Evolutionary conservation across 1,284 basidiomycete species (phyloP).

Genomic region (Austroboletus niveus): DNA sequence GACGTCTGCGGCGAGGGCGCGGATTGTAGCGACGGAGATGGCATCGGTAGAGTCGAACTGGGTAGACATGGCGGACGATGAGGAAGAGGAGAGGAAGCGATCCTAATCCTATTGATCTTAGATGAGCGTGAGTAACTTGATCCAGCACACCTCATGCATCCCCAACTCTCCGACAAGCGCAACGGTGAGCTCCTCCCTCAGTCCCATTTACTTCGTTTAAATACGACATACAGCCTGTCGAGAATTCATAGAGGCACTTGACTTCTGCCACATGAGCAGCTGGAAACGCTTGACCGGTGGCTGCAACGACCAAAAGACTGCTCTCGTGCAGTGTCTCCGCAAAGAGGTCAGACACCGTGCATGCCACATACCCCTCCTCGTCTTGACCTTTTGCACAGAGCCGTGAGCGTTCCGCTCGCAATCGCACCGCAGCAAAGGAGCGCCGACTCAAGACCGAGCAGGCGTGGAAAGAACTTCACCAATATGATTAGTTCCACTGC

Average conservation of each 20-base stretch:
- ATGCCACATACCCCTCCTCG: background rate
- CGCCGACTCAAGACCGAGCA: constrained; percentile 55
- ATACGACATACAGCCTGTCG: constrained; percentile 51
- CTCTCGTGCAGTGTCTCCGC: constrained; percentile 72
- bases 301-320: constrained; percentile 72
- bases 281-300: constrained; percentile 66
- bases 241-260: constrained; percentile 72
- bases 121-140: too few relatives aligned
- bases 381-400: constrained; percentile 44
- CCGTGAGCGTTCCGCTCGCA: constrained; percentile 62
- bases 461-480: constrained; percentile 60
- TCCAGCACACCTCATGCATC: constrained; percentile 52
- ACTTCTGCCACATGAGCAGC: constrained; percentile 58
- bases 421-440: constrained; percentile 66
- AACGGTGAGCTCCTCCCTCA: constrained; percentile 42
- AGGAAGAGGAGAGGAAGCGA: background rate
- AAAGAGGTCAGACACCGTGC: constrained; percentile 58
- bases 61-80: constrained; percentile 40
- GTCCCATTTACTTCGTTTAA: background rate
- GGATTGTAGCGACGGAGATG: constrained; percentile 63
- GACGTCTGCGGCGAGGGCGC: constrained; percentile 69
- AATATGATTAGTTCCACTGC: constrained; percentile 34
- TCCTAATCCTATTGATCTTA: background rate
- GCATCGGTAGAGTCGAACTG: constrained; percentile 52
- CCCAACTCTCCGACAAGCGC: constrained; percentile 70